A percentile compares a stretch with the other conserved stretches of the same genome.
phyloP scores from a whole-genome alignment of 2,329 filamentous ascomycete species.

The Alternaria incomplexa region DNA sequence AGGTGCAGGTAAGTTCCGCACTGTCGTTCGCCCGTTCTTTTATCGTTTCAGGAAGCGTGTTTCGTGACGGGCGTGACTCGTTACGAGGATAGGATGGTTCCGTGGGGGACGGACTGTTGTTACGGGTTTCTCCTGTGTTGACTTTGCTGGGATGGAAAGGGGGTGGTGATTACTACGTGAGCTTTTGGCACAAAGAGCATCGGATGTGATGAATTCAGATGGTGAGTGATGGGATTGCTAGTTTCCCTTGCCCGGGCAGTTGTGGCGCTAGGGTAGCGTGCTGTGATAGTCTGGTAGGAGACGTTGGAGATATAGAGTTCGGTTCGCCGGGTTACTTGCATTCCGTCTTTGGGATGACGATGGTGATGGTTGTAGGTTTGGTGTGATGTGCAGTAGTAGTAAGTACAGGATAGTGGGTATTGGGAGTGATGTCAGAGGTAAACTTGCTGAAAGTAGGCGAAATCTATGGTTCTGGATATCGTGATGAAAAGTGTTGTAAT shows the following conservation, averaged over 20 bases:
- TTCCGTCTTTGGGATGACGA: neutral
- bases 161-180: no score
- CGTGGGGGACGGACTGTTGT: neutral
- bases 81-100: neutral
- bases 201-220: neutral
- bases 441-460: neutral
- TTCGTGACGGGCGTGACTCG: neutral
- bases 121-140: neutral
- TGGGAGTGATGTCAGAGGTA: neutral
- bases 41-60: neutral
- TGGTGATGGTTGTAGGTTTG: neutral
- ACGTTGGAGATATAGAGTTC: neutral
- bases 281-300: neutral
- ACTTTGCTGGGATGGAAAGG: neutral
- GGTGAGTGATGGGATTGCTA: neutral
- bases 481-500: neutral
- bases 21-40: neutral
- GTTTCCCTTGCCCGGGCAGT: neutral
- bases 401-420: neutral
- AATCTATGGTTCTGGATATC: neutral
- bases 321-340: neutral
- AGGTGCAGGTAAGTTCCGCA: neutral
- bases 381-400: neutral
- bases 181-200: no score
- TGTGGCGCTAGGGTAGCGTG: neutral